Conservation (phyloP, 2,329 filamentous ascomycete genomes). For the Capronia americana region DNA sequence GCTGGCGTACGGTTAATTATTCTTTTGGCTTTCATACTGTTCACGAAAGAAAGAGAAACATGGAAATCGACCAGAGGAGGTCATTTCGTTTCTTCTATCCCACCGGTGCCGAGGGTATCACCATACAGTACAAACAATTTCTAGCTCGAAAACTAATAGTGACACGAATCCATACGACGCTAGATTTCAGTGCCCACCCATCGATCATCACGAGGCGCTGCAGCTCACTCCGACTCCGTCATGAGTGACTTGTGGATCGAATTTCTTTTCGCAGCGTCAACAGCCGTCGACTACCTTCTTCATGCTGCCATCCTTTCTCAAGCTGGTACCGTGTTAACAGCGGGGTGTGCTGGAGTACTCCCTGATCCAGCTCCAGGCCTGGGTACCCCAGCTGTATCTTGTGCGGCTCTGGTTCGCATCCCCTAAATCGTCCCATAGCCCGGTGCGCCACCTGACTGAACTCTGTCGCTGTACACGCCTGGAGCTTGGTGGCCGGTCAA, state of each 20-base stretch:
- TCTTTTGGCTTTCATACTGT: neutral
- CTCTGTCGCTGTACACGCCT: conserved; percentile 38
- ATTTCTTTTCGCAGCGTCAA: neutral
- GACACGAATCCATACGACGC: neutral
- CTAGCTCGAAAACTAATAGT: neutral
- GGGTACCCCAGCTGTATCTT: neutral
- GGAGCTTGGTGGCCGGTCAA: conserved; percentile 33
- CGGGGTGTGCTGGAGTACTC: neutral
- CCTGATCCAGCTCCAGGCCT: neutral
- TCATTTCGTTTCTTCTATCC: neutral
- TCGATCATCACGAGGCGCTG: neutral
- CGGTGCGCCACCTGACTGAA: conserved; percentile 36
- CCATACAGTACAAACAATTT: neutral
- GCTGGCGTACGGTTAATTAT: neutral
- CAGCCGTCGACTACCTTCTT: neutral
- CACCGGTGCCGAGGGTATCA: neutral
- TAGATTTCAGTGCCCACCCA: neutral
- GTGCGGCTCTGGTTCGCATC: neutral
- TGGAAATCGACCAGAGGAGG: neutral
- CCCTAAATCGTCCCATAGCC: conserved; percentile 38
- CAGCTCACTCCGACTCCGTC: neutral
- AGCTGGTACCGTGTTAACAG: neutral
- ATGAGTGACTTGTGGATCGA: neutral
- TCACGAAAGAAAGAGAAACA: neutral
- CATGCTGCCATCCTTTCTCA: neutral